Evolutionary conservation across 2,329 filamentous ascomycete species (phyloP), one percentile per base, ranked within the genome.

Genomic region (Huntiella omanensis): DNA sequence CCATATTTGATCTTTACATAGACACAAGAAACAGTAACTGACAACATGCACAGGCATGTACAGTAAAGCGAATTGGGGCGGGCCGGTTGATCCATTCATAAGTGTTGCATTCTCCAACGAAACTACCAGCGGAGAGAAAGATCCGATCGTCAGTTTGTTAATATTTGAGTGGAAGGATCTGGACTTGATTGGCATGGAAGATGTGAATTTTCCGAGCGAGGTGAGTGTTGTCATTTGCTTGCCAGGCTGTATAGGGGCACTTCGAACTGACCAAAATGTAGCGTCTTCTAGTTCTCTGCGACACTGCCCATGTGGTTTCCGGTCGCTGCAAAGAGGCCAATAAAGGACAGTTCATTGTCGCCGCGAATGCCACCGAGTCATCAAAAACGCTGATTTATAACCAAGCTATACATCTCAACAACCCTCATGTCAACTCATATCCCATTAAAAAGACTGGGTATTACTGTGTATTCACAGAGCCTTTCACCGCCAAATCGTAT

Each of bases 141-240:
- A 93, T 59, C 80, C 83, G 4, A 68, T 84, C 38, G 80, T 86
- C 53, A 92, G 85, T 60, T 64, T 95, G 54, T 70, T 94, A 45
- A 80, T 98, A 52, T 98, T 94, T 60, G 88, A 98, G 63, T 98
- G 87, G 84, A 77, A 73, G 54, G 91, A 98, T 58, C 77, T 82
- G 58, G 64, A 75, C 44, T 68, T 88, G 47, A 77, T 98, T 52
- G 87, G 88, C 38, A 70, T 81, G 49, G 70, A 71, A 33, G 66
- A 74, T 43, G 67, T 68, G 22, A 62, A 69, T 12, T 69, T 70
- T 45, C 64, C 70, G 33, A 59, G 64, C 41, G 67, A 70, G 56
- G 75, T 80, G 68, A 54, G 63, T 19, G 22, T 7, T n/a, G 19
- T 11, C 19, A 45, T 28, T 43, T 42, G 4, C 34, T 47, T 45